Conservation (phyloP, 805 yeast species). For the Candida lessepsii region DNA sequence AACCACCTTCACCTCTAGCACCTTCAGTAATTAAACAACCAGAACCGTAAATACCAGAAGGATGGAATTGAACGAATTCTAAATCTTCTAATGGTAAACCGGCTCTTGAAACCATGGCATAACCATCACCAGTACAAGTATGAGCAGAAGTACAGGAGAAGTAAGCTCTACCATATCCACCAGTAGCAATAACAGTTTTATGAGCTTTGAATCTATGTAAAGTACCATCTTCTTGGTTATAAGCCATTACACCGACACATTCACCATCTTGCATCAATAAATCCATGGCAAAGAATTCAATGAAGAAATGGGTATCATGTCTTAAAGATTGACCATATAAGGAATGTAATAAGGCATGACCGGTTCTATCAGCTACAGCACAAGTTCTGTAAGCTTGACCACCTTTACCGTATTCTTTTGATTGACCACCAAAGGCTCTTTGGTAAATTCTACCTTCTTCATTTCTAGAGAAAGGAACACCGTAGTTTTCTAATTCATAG, state of each 20-base stretch:
- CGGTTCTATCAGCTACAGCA: constrained; percentile 99
- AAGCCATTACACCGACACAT: constrained; percentile 95
- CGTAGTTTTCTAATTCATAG: constrained; percentile 95
- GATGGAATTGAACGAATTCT: constrained; percentile 98
- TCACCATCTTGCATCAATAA: constrained; percentile 92
- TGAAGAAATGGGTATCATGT: constrained; percentile 96
- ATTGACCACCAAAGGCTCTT: constrained; percentile 98
- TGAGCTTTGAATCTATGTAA: constrained; percentile 97
- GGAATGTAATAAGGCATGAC: constrained; percentile 94
- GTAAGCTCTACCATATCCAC: constrained; percentile 98
- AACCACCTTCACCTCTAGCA: constrained; percentile 99
- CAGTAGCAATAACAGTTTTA: constrained; percentile 95
- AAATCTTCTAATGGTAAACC: constrained; percentile 97
- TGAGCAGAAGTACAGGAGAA: constrained; percentile 99
- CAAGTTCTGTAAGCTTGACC: constrained; percentile 99
- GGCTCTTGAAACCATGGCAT: constrained; percentile 97
- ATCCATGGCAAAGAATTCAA: constrained; percentile 95
- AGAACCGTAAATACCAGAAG: constrained; percentile 98
- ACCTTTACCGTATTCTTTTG: constrained; percentile 93
- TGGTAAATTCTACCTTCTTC: constrained; percentile 96
- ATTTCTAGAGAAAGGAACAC: constrained; percentile 97
- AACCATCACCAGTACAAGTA: constrained; percentile 99
- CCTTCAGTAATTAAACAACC: constrained; percentile 99
- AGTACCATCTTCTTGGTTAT: constrained; percentile 98
- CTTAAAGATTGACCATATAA: constrained; percentile 94